Base-by-base conservation (phyloP, 352 stramenopile genomes). In the Phytophthora tubulina region DNA sequence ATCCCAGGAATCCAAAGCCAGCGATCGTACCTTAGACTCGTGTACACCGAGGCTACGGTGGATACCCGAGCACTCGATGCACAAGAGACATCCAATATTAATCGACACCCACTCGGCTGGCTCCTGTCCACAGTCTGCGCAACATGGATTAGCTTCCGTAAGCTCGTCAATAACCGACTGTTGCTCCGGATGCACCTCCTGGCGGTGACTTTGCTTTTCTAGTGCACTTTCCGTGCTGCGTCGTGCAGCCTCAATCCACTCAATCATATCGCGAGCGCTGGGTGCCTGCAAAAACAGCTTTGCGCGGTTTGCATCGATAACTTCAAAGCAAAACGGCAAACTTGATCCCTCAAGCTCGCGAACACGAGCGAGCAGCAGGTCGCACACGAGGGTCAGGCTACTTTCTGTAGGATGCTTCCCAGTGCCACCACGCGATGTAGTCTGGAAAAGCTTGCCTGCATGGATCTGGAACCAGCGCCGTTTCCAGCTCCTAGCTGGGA, bases 51-150 rank as follows among this genome's bases (percentile, higher is more conserved):
- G 85, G 64, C 89, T 98, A 42, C 97, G 88, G 67, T 99, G 97
- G 41, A 99, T 98, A 14, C 96, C 97, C 41, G 91, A 98, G 73
- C 97, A 99, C 72, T 99, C 91, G 69, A 99, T 99, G 71, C 97
- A 99, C 38, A 99, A 74, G 27, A 99, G 80, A 51, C 97, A 93
- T 11, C 97, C 97, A 51, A 99, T 89, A 78, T 99, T 99, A 62
- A 99, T 92, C 33, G 92, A 98, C 36, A 98, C 96, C 97, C 97
- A 99, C 62, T 99, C 95, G 1, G 96, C 86, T 6, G 91, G 89
- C 11, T 79, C 75, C 41, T 89, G 82, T 52, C 85, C 82, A 63
- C 90, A 96, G 52, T 96, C 90, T 0, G 87, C 83, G 51, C 90
- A 96, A 36, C 55, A 67, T 3, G 73, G 67, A 55, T 94, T 96